Evolutionary conservation across 345 rosid species (phyloP).

Genomic region (Citrus mangshanensis): DNA sequence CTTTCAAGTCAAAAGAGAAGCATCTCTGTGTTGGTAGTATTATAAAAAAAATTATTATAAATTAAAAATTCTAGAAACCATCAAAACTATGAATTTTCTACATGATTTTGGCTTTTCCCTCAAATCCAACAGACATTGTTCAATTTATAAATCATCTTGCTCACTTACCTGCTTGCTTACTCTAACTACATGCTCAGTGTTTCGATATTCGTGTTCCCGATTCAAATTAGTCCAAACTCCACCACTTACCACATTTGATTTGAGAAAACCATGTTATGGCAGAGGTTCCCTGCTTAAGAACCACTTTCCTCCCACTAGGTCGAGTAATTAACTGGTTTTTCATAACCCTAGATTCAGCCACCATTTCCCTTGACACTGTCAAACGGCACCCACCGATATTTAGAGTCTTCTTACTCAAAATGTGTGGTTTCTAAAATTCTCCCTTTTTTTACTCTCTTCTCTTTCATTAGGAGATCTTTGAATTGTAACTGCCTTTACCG

Average conservation of each 20-base stretch:
- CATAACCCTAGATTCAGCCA: neutral
- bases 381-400: neutral
- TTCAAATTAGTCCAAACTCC: neutral
- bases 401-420: too few relatives aligned
- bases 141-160: neutral
- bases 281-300: neutral
- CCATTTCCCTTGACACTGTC: neutral
- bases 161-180: neutral
- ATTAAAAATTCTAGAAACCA: neutral
- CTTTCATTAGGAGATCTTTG: too few relatives aligned
- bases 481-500: too few relatives aligned
- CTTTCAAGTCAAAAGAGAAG: conserved; percentile 11
- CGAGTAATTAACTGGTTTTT: neutral
- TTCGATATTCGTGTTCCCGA: neutral
- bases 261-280: neutral
- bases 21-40: neutral
- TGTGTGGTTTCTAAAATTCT: too few relatives aligned
- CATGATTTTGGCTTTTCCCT: neutral
- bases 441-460: too few relatives aligned
- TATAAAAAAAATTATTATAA: neutral
- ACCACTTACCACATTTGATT: neutral
- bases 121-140: neutral
- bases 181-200: too few relatives aligned
- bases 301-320: neutral
- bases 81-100: neutral